phyloP scores from a whole-genome alignment of 805 yeast genomes.

The Kazachstania kunashirensis region DNA sequence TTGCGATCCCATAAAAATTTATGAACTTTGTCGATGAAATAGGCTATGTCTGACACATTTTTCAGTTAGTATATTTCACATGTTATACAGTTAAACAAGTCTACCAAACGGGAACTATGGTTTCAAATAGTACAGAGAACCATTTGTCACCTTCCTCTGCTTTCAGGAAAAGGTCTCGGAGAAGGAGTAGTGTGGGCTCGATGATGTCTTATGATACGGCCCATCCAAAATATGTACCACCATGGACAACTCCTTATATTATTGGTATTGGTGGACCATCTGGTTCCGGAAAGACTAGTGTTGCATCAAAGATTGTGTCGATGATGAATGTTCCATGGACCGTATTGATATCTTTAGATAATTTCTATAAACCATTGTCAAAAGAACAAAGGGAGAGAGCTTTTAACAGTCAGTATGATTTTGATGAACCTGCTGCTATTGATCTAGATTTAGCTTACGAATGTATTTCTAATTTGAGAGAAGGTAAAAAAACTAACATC shows the following conservation, averaged over 20 bases:
- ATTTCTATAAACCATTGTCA: conserved; percentile 73
- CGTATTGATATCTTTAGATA: conserved; percentile 77
- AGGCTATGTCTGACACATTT: too few relatives aligned
- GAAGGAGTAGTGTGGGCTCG: conserved; percentile 9
- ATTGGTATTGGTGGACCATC: conserved; percentile 82
- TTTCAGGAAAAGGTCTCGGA: neutral
- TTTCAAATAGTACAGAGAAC: neutral
- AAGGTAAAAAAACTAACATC: conserved; percentile 57
- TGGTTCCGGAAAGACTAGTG: conserved; percentile 91
- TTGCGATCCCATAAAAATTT: too few relatives aligned
- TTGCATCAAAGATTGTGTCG: conserved; percentile 72
- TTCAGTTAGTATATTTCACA: too few relatives aligned
- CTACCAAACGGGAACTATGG: too few relatives aligned
- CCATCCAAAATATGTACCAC: conserved; percentile 47
- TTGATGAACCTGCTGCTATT: conserved; percentile 77
- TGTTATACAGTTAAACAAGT: too few relatives aligned
- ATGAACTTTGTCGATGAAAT: too few relatives aligned
- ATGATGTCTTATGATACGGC: conserved; percentile 8
- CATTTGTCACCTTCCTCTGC: neutral
- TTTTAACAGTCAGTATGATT: conserved; percentile 63
- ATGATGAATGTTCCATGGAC: conserved; percentile 89
- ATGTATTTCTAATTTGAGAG: conserved; percentile 55
- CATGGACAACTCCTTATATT: conserved; percentile 82
- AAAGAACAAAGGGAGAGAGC: conserved; percentile 55
- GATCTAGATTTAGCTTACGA: conserved; percentile 66